Percentiles rank a stretch among this genome's conserved stretches.
These are phyloP conservation scores for Geum urbanum DNA, from an alignment of 306 rosid genomes.

Conservation along the genomic window DNA sequence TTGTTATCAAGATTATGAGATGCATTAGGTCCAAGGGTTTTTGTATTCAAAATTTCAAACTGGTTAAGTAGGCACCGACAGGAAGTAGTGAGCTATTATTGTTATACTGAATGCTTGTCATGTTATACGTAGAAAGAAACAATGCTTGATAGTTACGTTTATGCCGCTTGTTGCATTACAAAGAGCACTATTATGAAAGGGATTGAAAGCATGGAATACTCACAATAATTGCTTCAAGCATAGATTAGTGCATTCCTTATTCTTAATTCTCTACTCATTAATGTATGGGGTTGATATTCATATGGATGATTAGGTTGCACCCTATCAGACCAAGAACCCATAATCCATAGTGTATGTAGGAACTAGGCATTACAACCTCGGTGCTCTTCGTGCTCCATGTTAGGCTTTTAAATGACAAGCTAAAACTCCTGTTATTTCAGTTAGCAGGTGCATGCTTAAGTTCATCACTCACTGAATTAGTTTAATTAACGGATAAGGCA, in stretches of 20 bases:
- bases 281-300: not conserved
- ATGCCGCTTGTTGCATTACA: not conserved
- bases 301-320: not conserved
- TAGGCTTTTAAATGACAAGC: constrained; percentile 24
- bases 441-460: not conserved
- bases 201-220: constrained; percentile 6
- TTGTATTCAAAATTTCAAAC: not conserved
- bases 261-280: too few species aligned
- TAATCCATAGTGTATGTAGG: constrained; percentile 10
- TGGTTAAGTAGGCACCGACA: constrained; percentile 1
- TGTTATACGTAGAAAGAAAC: not conserved
- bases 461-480: not conserved
- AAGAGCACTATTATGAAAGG: not conserved
- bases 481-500: not conserved
- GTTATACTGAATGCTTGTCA: not conserved
- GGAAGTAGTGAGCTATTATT: not conserved
- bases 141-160: constrained; percentile 11
- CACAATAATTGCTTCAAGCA: not conserved
- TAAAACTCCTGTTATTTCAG: constrained; percentile 1
- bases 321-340: constrained; percentile 13
- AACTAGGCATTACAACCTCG: not conserved
- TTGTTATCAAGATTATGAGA: too few species aligned
- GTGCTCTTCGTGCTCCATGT: constrained; percentile 8
- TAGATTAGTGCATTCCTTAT: not conserved
- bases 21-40: too few species aligned